Base-by-base conservation (phyloP, 1,139 yeast species). In the Yarrowia galli region DNA sequence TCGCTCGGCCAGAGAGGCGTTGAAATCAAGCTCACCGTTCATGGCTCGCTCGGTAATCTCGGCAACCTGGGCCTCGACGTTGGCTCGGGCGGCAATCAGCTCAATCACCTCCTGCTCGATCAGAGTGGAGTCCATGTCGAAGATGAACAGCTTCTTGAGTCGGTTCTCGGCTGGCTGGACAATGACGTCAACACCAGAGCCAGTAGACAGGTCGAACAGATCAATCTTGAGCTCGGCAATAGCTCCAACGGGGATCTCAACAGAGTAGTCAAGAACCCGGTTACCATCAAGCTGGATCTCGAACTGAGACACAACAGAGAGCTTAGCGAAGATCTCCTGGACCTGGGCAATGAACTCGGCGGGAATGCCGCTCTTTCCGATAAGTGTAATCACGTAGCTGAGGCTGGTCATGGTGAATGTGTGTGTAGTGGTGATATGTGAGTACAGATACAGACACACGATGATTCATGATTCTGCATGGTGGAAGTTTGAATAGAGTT, bases 61-160 rank as follows among this genome's bases (percentile, higher is more conserved):
- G 7, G 90, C 87, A 16, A 91, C 97, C 75, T 89, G 81, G 2
- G 82, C 85, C 73, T 91, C 96, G 36, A 91, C 92, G 70, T 84
- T 83, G n/a, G 95, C 96, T 72, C 88, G 87, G 0, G 89, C 92
- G 3, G 99, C 99, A 72, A 96, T 93, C 75, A 95, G 80, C 76
- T 96, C 99, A 72, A 95, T 95, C 63, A 95, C 98, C 79, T 96
- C 99, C 79, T 96, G 98, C 77, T 91, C 89, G 72, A 96, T 96
- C 75, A 96, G 81, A 0, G 99, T 96, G 0, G 98, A 93, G 80
- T 96, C 99, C 99, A 96, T 96, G 75, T 96, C 99, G 75, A 96
- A 96, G 23, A 96, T 91, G 71, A 91, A 88, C 65, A 95, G 81
- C 73, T 86, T 85, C 75, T 89, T 90, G 35, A 68, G 69, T 16